Evolutionary conservation across 495 filamentous ascomycete genomes (phyloP), one percentile per base, ranked within the genome.

Genomic region (Hypoxylon lienhwacheense): DNA sequence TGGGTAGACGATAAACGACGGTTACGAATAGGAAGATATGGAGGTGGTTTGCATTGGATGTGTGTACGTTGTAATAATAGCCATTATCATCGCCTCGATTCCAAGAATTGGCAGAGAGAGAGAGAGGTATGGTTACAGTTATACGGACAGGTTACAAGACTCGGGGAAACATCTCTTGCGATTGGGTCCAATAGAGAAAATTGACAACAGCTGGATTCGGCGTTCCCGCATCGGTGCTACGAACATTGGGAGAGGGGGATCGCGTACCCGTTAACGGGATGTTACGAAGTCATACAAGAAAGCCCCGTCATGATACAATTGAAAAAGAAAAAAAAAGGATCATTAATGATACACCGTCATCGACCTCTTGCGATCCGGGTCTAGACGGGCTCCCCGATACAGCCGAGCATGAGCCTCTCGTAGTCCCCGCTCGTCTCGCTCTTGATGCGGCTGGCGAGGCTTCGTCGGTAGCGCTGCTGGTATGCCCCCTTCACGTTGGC

Each of bases 341-440:
- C n/a, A n/a, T n/a, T n/a, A n/a, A n/a, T n/a, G n/a, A n/a, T n/a
- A n/a, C n/a, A n/a, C n/a, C n/a, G n/a, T n/a, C n/a, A n/a, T n/a
- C 28, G 4, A n/a, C 28, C 29, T 17, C 21, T 11, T 16, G 21
- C 25, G 11, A 39, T 29, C 19, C 19, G 22, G 20, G 29, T 36
- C 37, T 46, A 61, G 20, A 69, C 61, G 29, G 29, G 59, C 60
- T 75, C 70, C 2, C 71, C 72, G 26, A 77, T 62, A 48, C 76
- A 79, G 16, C 80, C 85, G 32, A 88, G 66, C 76, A 91, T 67
- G 53, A 86, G 61, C 59, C 72, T 81, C 73, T 88, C 78, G 48
- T 92, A 95, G 75, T 95, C 87, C 4, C 92, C 90, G 53, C 87
- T 90, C 2, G 89, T 93, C 75, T 97, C 92, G 1, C 85, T 84